These are phyloP conservation scores for Termitomyces sp. DNA, from an alignment of 768 basidiomycete species.

Conservation along the genomic window DNA sequence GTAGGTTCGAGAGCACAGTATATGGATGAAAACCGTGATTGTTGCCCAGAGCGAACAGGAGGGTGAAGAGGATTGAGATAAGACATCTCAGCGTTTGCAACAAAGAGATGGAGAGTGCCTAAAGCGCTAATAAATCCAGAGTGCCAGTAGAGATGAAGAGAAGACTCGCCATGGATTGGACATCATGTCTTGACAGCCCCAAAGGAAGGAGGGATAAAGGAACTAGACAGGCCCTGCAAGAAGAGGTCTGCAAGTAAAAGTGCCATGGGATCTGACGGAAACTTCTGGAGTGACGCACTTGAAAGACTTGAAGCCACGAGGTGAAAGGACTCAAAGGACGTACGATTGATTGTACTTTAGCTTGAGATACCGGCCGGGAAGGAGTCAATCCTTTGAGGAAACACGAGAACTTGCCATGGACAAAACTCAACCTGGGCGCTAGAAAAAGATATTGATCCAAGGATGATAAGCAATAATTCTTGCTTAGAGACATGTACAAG, in stretches of 20 bases:
- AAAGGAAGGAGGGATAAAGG: neutral
- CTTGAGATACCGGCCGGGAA: neutral
- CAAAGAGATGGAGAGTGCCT: too few species aligned
- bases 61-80: too few species aligned
- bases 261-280: neutral
- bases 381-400: neutral
- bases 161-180: too few species aligned
- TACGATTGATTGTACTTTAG: neutral
- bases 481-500: too few species aligned
- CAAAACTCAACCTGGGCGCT: neutral
- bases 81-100: too few species aligned
- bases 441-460: too few species aligned
- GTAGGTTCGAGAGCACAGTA: slow-evolving; percentile 15
- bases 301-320: neutral
- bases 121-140: too few species aligned
- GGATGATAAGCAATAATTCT: too few species aligned
- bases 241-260: neutral
- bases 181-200: neutral
- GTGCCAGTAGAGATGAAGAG: too few species aligned
- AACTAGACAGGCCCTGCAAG: neutral
- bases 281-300: neutral
- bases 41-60: neutral
- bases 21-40: slow-evolving; percentile 11
- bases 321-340: neutral
- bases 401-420: neutral